Evolutionary conservation across 306 rosid species (phyloP), one percentile per base, ranked within the genome.

Genomic region (Dalbergia oliveri): DNA sequence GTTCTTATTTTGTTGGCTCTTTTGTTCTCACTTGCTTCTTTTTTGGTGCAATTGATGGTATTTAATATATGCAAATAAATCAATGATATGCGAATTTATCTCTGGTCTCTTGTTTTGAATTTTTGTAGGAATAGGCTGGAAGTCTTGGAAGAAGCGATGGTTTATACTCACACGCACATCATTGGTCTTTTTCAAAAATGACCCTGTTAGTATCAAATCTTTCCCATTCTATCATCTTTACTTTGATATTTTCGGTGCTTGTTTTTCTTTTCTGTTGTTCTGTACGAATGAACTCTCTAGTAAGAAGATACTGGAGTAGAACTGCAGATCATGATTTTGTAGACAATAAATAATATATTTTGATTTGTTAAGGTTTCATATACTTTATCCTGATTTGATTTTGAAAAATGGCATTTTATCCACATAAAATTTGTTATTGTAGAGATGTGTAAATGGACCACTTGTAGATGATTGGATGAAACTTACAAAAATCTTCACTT

Each of bases 101-200:
- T 31, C 10, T 76, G 65, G 41, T 54, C 39, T 72, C 54, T 73
- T 63, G 34, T 83, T 57, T 81, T 87, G 62, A 65, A 65, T 75
- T 83, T 85, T 43, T 87, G 87, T 86, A 96, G 99, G 99, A 83
- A 90, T 96, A 56, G 99, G 99, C 72, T 96, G 99, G 99, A 96
- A 96, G 82, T 96, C 97, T 69, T 96, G 99, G 99, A 96, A 96
- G 93, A 96, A 93, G 90, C 91, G 99, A 56, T 96, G 99, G 99
- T 96, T 96, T 81, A 96, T 96, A 69, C 93, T 96, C 49, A 96
- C 99, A 0, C 91, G 99, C 77, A 89, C 94, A 67, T 96, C 99
- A 69, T 83, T 96, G 80, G 98, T 96, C 70, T 96, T 96, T 87
- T 96, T 96, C 89, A 96, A 96, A 85, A 96, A 82, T 23, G 98